These are phyloP conservation scores for Filobasidium wieringae DNA, from an alignment of 768 basidiomycete species.

Conservation along the genomic window DNA sequence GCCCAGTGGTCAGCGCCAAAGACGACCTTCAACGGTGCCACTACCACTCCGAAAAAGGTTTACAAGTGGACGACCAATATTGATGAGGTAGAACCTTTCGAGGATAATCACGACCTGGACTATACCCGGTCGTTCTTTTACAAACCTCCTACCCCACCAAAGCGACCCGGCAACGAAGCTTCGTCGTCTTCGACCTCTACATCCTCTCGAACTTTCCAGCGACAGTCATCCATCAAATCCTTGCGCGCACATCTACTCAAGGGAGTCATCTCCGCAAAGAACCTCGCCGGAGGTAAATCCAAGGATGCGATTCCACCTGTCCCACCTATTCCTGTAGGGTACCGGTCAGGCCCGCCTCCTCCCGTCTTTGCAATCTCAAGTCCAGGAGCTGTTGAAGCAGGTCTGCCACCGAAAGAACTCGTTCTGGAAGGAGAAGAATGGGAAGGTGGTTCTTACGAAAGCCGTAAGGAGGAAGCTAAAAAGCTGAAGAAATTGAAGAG, in stretches of 20 bases:
- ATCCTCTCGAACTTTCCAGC: constrained; percentile 3
- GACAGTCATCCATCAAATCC: constrained; percentile 33
- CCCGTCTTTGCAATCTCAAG: constrained; percentile 31
- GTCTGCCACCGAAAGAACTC: constrained; percentile 29
- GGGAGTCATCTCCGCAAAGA: background rate
- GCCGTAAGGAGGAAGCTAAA: constrained; percentile 6
- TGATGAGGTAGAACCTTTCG: background rate
- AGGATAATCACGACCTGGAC: constrained; percentile 21
- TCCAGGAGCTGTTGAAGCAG: constrained; percentile 33
- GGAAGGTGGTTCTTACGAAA: constrained; percentile 20
- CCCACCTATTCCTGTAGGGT: constrained; percentile 7
- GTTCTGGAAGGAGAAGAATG: constrained; percentile 37
- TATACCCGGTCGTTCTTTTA: constrained; percentile 38
- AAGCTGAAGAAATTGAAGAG: constrained; percentile 7
- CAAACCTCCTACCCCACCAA: constrained; percentile 31
- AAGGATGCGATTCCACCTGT: constrained; percentile 11
- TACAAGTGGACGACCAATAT: constrained; percentile 5
- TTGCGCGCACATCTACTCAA: constrained; percentile 24
- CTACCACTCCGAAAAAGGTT: constrained; percentile 1
- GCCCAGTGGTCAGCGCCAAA: constrained; percentile 2
- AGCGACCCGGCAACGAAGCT: background rate
- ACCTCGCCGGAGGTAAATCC: background rate
- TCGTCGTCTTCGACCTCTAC: background rate
- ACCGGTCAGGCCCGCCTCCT: constrained; percentile 10
- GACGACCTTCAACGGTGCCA: constrained; percentile 1